A percentile compares a stretch with the other conserved stretches of the same genome.
phyloP scores from a whole-genome alignment of 176 grass and related monocot genomes.

The Puya raimondii region DNA sequence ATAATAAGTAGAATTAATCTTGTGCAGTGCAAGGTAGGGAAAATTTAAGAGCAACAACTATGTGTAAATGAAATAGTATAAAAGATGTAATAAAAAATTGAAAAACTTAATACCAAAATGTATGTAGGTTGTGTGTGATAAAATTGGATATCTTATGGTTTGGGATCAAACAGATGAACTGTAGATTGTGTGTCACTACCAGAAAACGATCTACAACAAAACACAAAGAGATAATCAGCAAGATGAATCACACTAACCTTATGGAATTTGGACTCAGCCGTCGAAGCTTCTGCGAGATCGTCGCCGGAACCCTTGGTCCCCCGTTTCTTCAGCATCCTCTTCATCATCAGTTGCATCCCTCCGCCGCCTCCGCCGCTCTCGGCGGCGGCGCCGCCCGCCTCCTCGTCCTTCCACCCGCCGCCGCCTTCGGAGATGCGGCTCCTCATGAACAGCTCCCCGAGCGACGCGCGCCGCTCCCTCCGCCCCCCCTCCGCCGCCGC shows the following conservation, averaged over 20 bases:
- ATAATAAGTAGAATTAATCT: too few relatives aligned
- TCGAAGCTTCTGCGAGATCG: background rate
- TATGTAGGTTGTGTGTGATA: too few relatives aligned
- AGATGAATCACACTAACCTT: conserved; percentile 34
- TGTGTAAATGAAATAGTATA: too few relatives aligned
- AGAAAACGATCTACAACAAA: too few relatives aligned
- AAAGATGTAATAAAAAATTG: too few relatives aligned
- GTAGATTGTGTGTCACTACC: too few relatives aligned
- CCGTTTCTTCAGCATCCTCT: conserved; percentile 33
- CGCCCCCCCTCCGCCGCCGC: conserved; percentile 16
- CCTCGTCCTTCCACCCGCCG: background rate
- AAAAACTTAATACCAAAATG: too few relatives aligned
- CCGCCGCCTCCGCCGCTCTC: background rate
- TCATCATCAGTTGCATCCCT: conserved; percentile 32
- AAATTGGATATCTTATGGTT: too few relatives aligned
- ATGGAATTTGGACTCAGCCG: conserved; percentile 57
- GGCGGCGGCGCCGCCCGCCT: background rate
- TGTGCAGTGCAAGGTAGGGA: too few relatives aligned
- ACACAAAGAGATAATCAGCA: background rate
- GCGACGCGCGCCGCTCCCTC: conserved; percentile 62
- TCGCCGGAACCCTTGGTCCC: conserved; percentile 6
- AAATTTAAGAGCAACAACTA: too few relatives aligned
- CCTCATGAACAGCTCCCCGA: conserved; percentile 91
- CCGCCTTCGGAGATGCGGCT: conserved; percentile 47
- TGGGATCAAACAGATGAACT: too few relatives aligned